These are phyloP conservation scores for Platismatia glauca DNA, from an alignment of 495 filamentous ascomycete genomes.

Conservation along the genomic window DNA sequence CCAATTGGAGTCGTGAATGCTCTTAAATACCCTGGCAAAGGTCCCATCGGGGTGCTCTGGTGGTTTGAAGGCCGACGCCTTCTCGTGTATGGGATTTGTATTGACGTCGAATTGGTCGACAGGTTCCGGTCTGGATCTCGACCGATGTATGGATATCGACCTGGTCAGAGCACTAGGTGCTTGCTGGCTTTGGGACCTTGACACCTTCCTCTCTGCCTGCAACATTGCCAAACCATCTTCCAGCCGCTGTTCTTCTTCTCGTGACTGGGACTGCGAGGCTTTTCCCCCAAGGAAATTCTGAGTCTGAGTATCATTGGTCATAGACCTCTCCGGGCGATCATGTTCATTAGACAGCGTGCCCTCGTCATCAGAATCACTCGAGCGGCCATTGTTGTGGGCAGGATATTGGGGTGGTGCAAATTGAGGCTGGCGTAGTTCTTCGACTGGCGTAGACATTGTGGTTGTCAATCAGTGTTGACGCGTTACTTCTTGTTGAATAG, in stretches of 20 bases:
- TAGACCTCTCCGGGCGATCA: conserved; percentile 33
- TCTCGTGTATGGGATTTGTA: conserved; percentile 67
- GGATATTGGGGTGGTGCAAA: conserved; percentile 23
- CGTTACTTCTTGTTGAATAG: not conserved
- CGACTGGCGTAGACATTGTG: conserved; percentile 47
- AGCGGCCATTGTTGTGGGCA: conserved; percentile 21
- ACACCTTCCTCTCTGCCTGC: conserved; percentile 69
- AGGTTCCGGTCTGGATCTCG: conserved; percentile 44
- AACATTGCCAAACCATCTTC: conserved; percentile 81
- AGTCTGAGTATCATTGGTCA: conserved; percentile 26
- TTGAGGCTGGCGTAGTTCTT: conserved; percentile 36
- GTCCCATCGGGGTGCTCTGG: conserved; percentile 55
- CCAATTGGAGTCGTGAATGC: conserved; percentile 63
- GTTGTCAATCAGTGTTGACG: not conserved
- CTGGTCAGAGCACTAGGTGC: conserved; percentile 30
- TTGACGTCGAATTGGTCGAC: conserved; percentile 80
- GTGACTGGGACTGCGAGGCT: conserved; percentile 43
- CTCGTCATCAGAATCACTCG: conserved; percentile 33
- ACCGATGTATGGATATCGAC: conserved; percentile 35
- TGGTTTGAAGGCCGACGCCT: conserved; percentile 57
- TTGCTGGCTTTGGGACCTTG: conserved; percentile 38
- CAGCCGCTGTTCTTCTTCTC: conserved; percentile 62
- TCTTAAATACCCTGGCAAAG: conserved; percentile 54
- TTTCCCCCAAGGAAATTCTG: conserved; percentile 22
- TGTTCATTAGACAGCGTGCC: conserved; percentile 20